Evolutionary conservation across 1,139 yeast genomes (phyloP), one percentile per base, ranked within the genome.

Genomic region (Debaryomyces psychrophilus): DNA sequence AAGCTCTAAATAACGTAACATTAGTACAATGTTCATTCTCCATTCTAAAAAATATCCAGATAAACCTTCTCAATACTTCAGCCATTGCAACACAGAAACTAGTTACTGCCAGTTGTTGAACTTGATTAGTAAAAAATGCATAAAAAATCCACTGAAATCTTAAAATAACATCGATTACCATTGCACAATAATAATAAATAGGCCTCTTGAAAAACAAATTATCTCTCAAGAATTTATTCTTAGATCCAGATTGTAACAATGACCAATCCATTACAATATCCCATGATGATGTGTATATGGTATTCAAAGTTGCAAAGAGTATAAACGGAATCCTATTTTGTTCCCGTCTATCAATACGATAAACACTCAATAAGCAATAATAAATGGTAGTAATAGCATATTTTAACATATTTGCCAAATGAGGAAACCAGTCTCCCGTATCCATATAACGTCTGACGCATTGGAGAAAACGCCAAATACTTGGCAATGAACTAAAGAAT

Each of bases 201-300:
- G 87, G 83, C 9, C 67, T 67, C 29, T 79, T 76, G 61, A 74
- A 86, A 42, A 83, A 83, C 41, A 92, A 71, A 57, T 88, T 85
- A 55, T 88, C 85, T 54, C 98, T 76, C 47, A 93, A 72, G 41
- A 84, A 67, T 48, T 70, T 69, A 59, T 87, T 71, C 54, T 77
- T 76, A 5, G 90, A 79, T 8, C 76, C 78, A 17, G 74, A 63
- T 62, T 90, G 97, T 48, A 87, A 71, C 55, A 93, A 71, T 1
- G 97, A 90, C 92, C 96, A 95, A 71, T 93, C 99, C 96, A 93
- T 90, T 31, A 90, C 72, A 8, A 95, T 68, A 67, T 93, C 99
- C 99, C 99, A 93, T 9, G 84, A 56, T 0, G 88, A 67, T 25
- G 90, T 77, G 59, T 79, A 81, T 0, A 85, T 48, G 0, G 97